These are phyloP conservation scores for Zymoseptoria ardabiliae DNA, from an alignment of 2,329 filamentous ascomycete species.

Conservation along the genomic window DNA sequence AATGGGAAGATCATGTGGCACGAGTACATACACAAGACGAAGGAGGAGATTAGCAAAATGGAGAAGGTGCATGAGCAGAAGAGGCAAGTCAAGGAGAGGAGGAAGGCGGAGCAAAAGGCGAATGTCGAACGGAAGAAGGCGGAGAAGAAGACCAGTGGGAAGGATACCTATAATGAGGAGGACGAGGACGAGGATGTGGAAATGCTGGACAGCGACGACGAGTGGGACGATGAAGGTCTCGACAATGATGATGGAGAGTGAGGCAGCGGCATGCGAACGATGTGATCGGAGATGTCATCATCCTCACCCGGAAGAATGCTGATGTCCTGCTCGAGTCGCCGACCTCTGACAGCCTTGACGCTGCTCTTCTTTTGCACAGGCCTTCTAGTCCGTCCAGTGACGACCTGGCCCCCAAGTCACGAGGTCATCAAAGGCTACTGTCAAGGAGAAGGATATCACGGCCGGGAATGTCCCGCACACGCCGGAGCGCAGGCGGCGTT, in stretches of 20 bases:
- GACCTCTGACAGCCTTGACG: too few species aligned
- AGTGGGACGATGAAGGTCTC: slow-evolving; percentile 35
- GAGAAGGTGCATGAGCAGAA: slow-evolving; percentile 77
- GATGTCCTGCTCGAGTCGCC: too few species aligned
- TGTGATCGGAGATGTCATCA: not conserved
- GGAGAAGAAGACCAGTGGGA: slow-evolving; percentile 42
- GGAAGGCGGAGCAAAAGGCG: slow-evolving; percentile 75
- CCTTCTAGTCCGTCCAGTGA: too few species aligned
- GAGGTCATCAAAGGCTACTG: too few species aligned
- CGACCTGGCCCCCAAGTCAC: too few species aligned
- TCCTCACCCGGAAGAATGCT: not conserved
- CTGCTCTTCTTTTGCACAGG: too few species aligned
- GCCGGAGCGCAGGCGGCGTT: too few species aligned
- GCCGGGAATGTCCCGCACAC: too few species aligned
- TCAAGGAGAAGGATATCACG: too few species aligned
- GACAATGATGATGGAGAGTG: slow-evolving; percentile 17
- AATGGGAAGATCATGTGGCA: slow-evolving; percentile 95
- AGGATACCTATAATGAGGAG: slow-evolving; percentile 36
- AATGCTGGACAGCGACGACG: slow-evolving; percentile 48
- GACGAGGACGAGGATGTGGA: slow-evolving; percentile 35
- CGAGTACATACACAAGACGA: slow-evolving; percentile 81
- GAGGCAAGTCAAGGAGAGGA: slow-evolving; percentile 70
- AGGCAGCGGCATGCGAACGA: not conserved
- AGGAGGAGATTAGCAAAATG: slow-evolving; percentile 66
- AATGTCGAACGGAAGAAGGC: slow-evolving; percentile 84